A percentile compares a stretch with the other conserved stretches of the same genome.
Evolutionary conservation across 148 eudicot species (phyloP).

Genomic region (Oxyria digyna): DNA sequence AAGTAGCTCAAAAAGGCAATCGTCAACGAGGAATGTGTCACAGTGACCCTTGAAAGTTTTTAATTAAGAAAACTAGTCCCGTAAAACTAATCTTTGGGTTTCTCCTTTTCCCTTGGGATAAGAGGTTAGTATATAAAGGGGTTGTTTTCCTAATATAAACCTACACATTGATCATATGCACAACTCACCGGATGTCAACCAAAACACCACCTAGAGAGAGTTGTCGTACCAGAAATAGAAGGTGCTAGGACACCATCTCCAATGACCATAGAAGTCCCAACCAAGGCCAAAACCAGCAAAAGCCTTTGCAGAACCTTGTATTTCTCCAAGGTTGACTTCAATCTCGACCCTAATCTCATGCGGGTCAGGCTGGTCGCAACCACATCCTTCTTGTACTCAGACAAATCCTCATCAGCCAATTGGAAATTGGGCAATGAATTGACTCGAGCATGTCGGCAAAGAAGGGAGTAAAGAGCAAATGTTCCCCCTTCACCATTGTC

Average conservation of each 20-base stretch:
- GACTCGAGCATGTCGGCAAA: conserved; percentile 80
- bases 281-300: conserved; percentile 67
- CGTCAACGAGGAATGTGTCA: too few relatives aligned
- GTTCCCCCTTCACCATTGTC: conserved; percentile 99
- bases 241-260: conserved; percentile 91
- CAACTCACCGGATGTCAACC: background rate
- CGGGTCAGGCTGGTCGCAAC: conserved; percentile 13
- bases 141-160: too few relatives aligned
- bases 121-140: too few relatives aligned
- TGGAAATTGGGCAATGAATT: conserved; percentile 75
- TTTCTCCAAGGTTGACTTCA: conserved; percentile 67
- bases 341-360: conserved; percentile 35
- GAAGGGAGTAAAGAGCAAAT: conserved; percentile 76
- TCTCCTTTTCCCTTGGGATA: too few relatives aligned
- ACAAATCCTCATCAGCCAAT: conserved; percentile 73
- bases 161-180: too few relatives aligned
- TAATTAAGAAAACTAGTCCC: too few relatives aligned
- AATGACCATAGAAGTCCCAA: conserved; percentile 97
- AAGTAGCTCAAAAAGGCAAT: too few relatives aligned
- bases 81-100: too few relatives aligned
- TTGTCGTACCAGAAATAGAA: conserved; percentile 61
- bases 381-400: conserved; percentile 54
- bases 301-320: conserved; percentile 63
- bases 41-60: too few relatives aligned
- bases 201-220: background rate